phyloP scores from a whole-genome alignment of 2,329 filamentous ascomycete species.

The Venturia asperata region DNA sequence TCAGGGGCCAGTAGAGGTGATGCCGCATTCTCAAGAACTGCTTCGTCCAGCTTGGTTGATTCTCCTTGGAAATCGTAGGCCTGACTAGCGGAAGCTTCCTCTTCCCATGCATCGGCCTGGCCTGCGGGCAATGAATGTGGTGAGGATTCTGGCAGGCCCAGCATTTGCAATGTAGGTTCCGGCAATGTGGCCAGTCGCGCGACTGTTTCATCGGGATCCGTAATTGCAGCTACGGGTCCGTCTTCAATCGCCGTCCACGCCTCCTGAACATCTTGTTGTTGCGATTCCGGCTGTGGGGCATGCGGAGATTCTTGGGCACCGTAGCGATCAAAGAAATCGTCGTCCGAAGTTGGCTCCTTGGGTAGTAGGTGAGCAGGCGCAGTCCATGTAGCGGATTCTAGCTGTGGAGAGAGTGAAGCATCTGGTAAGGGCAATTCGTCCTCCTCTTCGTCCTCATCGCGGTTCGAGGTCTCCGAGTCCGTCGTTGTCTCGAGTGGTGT shows the following conservation, averaged over 20 bases:
- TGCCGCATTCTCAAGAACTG: constrained; percentile 37
- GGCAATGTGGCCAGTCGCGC: background rate
- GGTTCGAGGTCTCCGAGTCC: background rate
- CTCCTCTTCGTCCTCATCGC: constrained; percentile 4
- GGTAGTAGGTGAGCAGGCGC: constrained; percentile 16
- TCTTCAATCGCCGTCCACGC: constrained; percentile 1
- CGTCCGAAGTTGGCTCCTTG: constrained; percentile 25
- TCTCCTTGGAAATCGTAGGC: constrained; percentile 43
- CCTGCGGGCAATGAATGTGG: background rate
- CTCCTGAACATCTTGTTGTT: constrained; percentile 6
- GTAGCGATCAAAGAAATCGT: constrained; percentile 34
- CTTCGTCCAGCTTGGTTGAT: constrained; percentile 39
- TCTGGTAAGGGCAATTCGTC: constrained; percentile 4
- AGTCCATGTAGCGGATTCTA: background rate
- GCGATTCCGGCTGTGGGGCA: background rate
- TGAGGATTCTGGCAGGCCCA: background rate
- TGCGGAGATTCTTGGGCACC: constrained; percentile 15
- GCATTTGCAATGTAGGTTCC: background rate
- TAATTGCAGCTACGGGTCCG: background rate
- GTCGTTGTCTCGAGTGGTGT: background rate
- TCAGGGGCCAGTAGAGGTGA: constrained; percentile 35
- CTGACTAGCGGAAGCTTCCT: constrained; percentile 7
- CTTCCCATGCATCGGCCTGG: background rate
- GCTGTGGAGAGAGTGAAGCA: background rate
- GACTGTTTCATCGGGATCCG: background rate